Conservation (phyloP, 148 eudicot genomes). For the Beta vulgaris region DNA sequence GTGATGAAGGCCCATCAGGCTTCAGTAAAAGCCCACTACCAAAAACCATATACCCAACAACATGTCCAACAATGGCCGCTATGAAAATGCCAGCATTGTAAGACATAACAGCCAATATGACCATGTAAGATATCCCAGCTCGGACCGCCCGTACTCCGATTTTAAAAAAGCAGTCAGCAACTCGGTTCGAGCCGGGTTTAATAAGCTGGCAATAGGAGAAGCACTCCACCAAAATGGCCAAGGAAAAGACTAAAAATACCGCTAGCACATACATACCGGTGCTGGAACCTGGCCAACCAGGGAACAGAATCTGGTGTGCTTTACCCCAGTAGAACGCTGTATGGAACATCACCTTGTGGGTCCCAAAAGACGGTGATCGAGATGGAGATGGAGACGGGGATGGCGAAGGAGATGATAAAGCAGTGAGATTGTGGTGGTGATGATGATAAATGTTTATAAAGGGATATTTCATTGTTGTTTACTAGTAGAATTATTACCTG, state of each 20-base stretch:
- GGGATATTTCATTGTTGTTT: conserved; percentile 10
- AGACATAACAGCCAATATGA: conserved; percentile 66
- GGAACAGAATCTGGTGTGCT: conserved; percentile 49
- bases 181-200: conserved; percentile 48
- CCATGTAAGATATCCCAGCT: conserved; percentile 55
- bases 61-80: conserved; percentile 64
- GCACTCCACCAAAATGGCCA: conserved; percentile 62
- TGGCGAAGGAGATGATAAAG: background rate
- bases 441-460: conserved; percentile 21
- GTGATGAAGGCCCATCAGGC: conserved; percentile 3
- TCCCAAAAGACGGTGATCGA: background rate
- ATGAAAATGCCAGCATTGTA: conserved; percentile 71
- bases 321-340: conserved; percentile 68
- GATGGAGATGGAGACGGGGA: conserved; percentile 17
- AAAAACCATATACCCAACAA: conserved; percentile 50
- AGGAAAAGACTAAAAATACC: conserved; percentile 44
- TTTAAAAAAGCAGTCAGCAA: conserved; percentile 37
- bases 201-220: conserved; percentile 37
- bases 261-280: conserved; percentile 60
- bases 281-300: conserved; percentile 69
- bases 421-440: conserved; percentile 22
- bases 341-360: conserved; percentile 31
- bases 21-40: conserved; percentile 34
- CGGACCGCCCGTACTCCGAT: conserved; percentile 50
- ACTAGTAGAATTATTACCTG: background rate